A percentile compares a stretch with the other conserved stretches of the same genome.
Evolutionary conservation across 192 early-diverging fungal species (phyloP).

Genomic region (Paraglomus occultum): DNA sequence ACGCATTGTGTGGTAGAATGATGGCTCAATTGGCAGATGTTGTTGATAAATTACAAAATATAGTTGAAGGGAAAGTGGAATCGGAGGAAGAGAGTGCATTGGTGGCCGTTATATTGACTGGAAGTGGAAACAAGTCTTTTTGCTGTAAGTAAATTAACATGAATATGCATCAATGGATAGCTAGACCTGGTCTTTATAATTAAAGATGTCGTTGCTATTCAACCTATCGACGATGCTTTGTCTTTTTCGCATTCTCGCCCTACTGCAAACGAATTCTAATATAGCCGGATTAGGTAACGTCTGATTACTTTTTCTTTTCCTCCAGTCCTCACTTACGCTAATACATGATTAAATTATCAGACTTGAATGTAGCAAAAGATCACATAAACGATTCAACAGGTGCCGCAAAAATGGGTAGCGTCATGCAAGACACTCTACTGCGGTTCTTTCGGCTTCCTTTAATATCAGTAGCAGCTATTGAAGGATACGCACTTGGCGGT

Average conservation of each 20-base stretch:
- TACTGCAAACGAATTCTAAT: neutral
- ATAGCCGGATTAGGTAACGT: neutral
- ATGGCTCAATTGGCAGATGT: constrained; percentile 58
- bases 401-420: constrained; percentile 44
- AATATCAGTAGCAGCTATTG: constrained; percentile 58
- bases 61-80: neutral
- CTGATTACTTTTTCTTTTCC: neutral
- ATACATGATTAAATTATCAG: constrained; percentile 29
- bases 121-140: constrained; percentile 24
- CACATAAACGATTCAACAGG: constrained; percentile 41
- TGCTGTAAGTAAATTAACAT: constrained; percentile 29
- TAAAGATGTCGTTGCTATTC: neutral
- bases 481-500: constrained; percentile 64
- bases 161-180: neutral
- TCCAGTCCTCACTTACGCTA: neutral
- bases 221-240: neutral
- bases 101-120: constrained; percentile 9
- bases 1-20: constrained; percentile 60
- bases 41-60: constrained; percentile 47
- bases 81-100: neutral
- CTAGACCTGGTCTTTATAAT: neutral
- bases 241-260: neutral
- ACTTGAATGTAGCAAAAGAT: constrained; percentile 49
- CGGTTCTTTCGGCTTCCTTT: constrained; percentile 53
- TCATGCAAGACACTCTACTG: constrained; percentile 63